Percentiles rank a stretch among this genome's conserved stretches.
Conservation (phyloP, 352 stramenopile genomes). For the Pythium biforme region DNA sequence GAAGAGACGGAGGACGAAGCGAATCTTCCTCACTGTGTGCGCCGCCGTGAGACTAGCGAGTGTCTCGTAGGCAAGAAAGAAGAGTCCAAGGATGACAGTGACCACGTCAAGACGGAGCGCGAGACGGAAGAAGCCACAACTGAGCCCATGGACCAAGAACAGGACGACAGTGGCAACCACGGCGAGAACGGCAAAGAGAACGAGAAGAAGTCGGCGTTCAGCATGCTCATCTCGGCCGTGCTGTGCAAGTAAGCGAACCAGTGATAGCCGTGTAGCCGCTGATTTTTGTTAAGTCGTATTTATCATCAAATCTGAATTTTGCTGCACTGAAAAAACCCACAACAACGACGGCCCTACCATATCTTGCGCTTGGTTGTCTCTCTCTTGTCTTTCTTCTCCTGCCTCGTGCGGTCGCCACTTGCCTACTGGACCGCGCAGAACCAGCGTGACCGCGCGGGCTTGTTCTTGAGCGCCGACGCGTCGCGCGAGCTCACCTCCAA, state of each 20-base stretch:
- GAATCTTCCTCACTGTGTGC: background rate
- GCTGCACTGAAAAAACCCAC: background rate
- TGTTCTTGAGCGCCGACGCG: constrained; percentile 26
- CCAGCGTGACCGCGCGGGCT: constrained; percentile 14
- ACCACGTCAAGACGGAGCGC: background rate
- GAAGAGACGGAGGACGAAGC: constrained; percentile 23
- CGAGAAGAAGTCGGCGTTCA: constrained; percentile 32
- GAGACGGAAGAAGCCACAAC: background rate
- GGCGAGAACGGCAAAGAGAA: background rate
- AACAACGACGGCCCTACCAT: background rate
- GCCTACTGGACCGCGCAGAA: constrained; percentile 22
- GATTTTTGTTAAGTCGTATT: constrained; percentile 9
- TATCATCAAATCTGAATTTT: constrained; percentile 13
- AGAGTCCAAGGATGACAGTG: background rate
- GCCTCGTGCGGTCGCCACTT: background rate
- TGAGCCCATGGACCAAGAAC: background rate
- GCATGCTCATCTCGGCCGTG: constrained; percentile 48
- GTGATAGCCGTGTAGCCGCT: background rate
- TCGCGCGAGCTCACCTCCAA: constrained; percentile 63
- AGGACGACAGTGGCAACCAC: background rate
- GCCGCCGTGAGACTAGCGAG: background rate
- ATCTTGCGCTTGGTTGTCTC: no score
- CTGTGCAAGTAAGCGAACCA: constrained; percentile 36
- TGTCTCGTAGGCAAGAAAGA: constrained; percentile 17
- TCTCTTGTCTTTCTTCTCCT: background rate